These are phyloP conservation scores for Lentinula aciculospora DNA, from an alignment of 768 basidiomycete genomes.

Conservation along the genomic window DNA sequence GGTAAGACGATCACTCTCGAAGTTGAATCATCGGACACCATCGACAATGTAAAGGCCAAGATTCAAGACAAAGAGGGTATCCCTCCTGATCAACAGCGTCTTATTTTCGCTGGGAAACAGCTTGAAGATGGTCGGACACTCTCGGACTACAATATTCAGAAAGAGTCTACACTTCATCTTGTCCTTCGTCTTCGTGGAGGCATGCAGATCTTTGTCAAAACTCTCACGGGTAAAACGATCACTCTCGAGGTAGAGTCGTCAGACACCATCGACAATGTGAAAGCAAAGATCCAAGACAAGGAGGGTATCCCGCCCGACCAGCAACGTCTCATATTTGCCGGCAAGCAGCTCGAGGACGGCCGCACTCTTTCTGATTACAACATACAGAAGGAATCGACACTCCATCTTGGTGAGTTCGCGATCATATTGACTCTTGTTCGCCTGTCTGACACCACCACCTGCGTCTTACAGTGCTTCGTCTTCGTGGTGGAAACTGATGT, in stretches of 20 bases:
- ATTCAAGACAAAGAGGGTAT: conserved; percentile 84
- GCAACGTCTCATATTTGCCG: conserved; percentile 75
- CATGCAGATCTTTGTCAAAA: conserved; percentile 73
- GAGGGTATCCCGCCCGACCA: conserved; percentile 78
- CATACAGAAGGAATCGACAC: conserved; percentile 70
- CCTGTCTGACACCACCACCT: conserved; percentile 11
- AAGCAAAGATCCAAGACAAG: conserved; percentile 77
- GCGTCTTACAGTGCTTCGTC: conserved; percentile 52
- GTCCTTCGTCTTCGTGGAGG: conserved; percentile 67
- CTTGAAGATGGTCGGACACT: conserved; percentile 91
- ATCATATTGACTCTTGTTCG: not conserved
- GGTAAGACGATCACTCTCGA: conserved; percentile 93
- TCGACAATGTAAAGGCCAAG: conserved; percentile 85
- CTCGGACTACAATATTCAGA: conserved; percentile 79
- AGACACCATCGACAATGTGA: conserved; percentile 74
- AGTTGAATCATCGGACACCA: conserved; percentile 90
- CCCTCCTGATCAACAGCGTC: conserved; percentile 81
- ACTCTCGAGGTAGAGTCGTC: conserved; percentile 72
- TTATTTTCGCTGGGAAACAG: conserved; percentile 94
- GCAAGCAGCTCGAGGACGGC: conserved; percentile 76
- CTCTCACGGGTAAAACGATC: conserved; percentile 71
- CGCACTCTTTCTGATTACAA: conserved; percentile 76
- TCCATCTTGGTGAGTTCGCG: conserved; percentile 35
- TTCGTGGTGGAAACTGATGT: conserved; percentile 67
- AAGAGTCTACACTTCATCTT: conserved; percentile 74